Percentiles rank a stretch among this genome's conserved stretches.
Conservation (phyloP, 208 protist species). For the Leishmania arabica region DNA sequence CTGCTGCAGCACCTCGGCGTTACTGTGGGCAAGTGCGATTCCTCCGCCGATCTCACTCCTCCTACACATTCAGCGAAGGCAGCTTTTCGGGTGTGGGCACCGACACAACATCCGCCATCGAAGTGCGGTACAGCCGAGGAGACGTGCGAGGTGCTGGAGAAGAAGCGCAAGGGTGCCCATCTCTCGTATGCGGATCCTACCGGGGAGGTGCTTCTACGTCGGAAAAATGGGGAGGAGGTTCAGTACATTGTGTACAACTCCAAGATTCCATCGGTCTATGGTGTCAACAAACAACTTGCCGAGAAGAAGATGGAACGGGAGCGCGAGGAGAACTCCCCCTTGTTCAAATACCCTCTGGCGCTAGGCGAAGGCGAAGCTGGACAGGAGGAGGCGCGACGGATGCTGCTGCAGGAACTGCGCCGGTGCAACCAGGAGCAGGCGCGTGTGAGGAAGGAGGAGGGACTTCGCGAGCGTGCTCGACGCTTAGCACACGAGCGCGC, state of each 20-base stretch:
- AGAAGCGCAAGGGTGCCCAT: conserved; percentile 1
- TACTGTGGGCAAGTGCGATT: conserved; percentile 26
- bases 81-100: conserved; percentile 56
- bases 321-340: background rate
- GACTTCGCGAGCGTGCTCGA: conserved; percentile 15
- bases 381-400: conserved; percentile 28
- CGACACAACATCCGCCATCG: conserved; percentile 37
- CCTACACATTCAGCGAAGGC: background rate
- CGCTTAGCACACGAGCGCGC: conserved; percentile 21
- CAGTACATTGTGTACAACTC: conserved; percentile 77
- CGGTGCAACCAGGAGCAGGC: conserved; percentile 58
- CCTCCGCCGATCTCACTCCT: background rate
- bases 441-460: conserved; percentile 46
- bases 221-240: conserved; percentile 35
- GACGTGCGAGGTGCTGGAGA: background rate
- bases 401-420: conserved; percentile 50
- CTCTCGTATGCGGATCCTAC: conserved; percentile 49
- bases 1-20: conserved; percentile 64
- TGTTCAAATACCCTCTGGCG: background rate
- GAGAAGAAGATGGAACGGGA: conserved; percentile 31
- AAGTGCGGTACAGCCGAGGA: background rate
- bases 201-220: conserved; percentile 52
- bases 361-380: conserved; percentile 16
- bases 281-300: conserved; percentile 64
- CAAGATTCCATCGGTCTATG: conserved; percentile 61